Conservation (phyloP, 805 yeast species). For the Saccharomycopsis sp. region DNA sequence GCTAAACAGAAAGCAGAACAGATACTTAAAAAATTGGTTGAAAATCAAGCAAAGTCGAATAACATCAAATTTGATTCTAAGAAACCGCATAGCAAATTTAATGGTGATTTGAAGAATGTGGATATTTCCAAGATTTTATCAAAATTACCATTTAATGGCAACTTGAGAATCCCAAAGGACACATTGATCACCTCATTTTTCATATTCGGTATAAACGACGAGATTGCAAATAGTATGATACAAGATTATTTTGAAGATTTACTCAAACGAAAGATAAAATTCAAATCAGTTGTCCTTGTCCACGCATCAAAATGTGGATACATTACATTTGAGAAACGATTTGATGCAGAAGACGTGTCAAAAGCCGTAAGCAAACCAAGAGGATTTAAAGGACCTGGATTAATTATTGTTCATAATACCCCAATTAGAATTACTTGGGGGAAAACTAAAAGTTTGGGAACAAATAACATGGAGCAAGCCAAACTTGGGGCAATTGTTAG, state of each 20-base stretch:
- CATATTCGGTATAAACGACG: constrained; percentile 64
- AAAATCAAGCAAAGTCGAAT: constrained; percentile 24
- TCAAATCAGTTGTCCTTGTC: constrained; percentile 43
- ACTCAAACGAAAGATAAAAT: constrained; percentile 31
- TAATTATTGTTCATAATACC: constrained; percentile 30
- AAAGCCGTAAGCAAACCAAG: constrained; percentile 21
- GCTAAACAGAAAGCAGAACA: constrained; percentile 39
- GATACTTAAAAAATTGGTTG: constrained; percentile 45
- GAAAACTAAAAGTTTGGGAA: constrained; percentile 36
- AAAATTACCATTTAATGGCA: constrained; percentile 64
- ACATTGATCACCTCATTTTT: constrained; percentile 51
- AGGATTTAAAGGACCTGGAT: constrained; percentile 27
- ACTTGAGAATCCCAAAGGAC: constrained; percentile 38
- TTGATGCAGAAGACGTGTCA: constrained; percentile 44
- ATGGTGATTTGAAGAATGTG: constrained; percentile 24
- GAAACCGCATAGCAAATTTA: not conserved
- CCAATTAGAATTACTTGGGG: constrained; percentile 57
- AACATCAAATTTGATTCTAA: constrained; percentile 17
- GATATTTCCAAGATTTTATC: constrained; percentile 49
- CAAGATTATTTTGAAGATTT: constrained; percentile 37
- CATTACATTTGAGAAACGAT: constrained; percentile 43
- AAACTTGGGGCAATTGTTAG: constrained; percentile 44
- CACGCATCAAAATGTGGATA: constrained; percentile 61
- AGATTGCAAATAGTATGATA: constrained; percentile 57
- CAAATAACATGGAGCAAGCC: constrained; percentile 36